Evolutionary conservation across 1,284 basidiomycete species (phyloP).

Genomic region (Heterobasidion occidentale): DNA sequence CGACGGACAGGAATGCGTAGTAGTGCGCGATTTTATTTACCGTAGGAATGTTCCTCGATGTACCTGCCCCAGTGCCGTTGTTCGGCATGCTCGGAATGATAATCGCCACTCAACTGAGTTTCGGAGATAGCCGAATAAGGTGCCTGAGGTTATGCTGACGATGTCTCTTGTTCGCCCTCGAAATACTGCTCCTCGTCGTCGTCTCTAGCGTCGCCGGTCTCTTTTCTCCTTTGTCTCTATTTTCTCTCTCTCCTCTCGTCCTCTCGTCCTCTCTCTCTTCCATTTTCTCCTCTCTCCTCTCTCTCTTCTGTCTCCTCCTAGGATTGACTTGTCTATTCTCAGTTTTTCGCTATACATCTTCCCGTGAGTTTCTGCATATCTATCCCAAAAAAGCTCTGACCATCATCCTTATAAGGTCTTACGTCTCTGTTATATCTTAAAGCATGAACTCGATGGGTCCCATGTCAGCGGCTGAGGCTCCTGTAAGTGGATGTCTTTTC

Average conservation of each 20-base stretch:
- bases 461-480: slow-evolving; percentile 65
- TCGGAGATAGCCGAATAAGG: slow-evolving; percentile 21
- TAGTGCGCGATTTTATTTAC: background rate
- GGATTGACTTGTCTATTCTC: slow-evolving; percentile 19
- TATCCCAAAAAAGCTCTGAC: slow-evolving; percentile 20
- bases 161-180: background rate
- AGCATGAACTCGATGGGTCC: slow-evolving; percentile 71
- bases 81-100: slow-evolving; percentile 1
- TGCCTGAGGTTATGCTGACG: slow-evolving; percentile 1
- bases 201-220: slow-evolving; percentile 24
- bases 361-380: slow-evolving; percentile 33
- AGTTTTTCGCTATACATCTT: slow-evolving; percentile 20
- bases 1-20: slow-evolving; percentile 31
- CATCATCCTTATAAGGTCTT: slow-evolving; percentile 15
- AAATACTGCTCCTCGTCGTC: slow-evolving; percentile 5
- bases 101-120: slow-evolving; percentile 6
- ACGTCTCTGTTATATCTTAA: slow-evolving; percentile 35
- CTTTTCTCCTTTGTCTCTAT: slow-evolving; percentile 28
- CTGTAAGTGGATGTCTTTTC: slow-evolving; percentile 39
- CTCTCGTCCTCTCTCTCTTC: slow-evolving; percentile 24
- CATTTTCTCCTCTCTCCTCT: slow-evolving; percentile 37
- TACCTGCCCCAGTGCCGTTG: background rate
- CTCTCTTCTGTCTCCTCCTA: slow-evolving; percentile 27
- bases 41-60: background rate
- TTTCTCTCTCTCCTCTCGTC: slow-evolving; percentile 13